Evolutionary conservation across 495 filamentous ascomycete species (phyloP).

Genomic region (Trichocladium antarcticum): DNA sequence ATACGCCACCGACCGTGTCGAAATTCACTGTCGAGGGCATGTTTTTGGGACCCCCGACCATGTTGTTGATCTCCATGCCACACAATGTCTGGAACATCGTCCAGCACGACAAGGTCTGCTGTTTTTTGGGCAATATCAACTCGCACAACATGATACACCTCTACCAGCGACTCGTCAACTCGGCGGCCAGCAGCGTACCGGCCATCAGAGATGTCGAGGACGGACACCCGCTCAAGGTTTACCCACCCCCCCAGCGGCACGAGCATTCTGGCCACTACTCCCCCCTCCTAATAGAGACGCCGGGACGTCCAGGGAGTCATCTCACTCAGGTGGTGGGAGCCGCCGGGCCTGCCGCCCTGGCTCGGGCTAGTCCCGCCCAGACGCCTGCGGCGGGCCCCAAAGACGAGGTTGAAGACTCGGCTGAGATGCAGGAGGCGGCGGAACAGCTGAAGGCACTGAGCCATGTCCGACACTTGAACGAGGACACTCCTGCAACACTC

Average conservation of each 20-base stretch:
- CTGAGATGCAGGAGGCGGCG: slow-evolving; percentile 49
- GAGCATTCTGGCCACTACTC: slow-evolving; percentile 14
- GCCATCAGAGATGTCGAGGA: slow-evolving; percentile 40
- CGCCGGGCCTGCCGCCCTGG: not conserved
- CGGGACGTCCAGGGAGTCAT: slow-evolving; percentile 11
- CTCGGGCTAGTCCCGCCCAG: slow-evolving; percentile 10
- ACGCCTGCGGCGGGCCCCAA: slow-evolving; percentile 23
- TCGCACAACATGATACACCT: slow-evolving; percentile 48
- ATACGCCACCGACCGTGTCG: slow-evolving; percentile 35
- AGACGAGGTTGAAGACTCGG: slow-evolving; percentile 45
- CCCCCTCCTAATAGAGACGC: slow-evolving; percentile 26
- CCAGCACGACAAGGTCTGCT: slow-evolving; percentile 47
- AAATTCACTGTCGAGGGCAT: slow-evolving; percentile 48
- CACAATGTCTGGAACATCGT: slow-evolving; percentile 44
- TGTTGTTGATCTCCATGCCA: slow-evolving; percentile 48
- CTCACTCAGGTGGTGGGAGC: slow-evolving; percentile 1
- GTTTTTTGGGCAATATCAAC: slow-evolving; percentile 44
- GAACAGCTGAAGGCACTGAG: slow-evolving; percentile 49
- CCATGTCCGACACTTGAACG: slow-evolving; percentile 41
- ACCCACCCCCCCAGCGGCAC: slow-evolving; percentile 17
- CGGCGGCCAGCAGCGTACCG: slow-evolving; percentile 27
- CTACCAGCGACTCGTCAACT: slow-evolving; percentile 41
- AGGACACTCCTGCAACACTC: slow-evolving; percentile 25
- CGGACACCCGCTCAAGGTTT: slow-evolving; percentile 27
- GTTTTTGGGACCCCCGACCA: slow-evolving; percentile 47